These are phyloP conservation scores for Alternaria gansuensis DNA, from an alignment of 2,329 filamentous ascomycete genomes.

Conservation along the genomic window DNA sequence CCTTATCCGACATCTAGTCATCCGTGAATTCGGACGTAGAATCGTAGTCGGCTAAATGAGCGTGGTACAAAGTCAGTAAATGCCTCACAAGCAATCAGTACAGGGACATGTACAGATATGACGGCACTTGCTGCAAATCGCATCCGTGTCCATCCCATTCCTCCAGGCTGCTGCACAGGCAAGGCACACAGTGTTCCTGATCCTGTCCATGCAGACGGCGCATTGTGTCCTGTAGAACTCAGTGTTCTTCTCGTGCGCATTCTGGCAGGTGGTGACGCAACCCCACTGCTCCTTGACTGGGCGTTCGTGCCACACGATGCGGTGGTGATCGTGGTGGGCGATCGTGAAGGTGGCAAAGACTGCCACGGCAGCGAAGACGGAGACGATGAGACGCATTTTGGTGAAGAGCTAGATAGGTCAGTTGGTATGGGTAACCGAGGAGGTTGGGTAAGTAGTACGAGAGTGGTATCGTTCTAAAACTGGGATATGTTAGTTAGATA, in stretches of 20 bases:
- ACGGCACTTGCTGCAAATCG: background rate
- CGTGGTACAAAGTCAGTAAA: background rate
- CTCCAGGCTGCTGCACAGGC: background rate
- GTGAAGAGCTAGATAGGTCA: background rate
- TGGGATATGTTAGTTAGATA: background rate
- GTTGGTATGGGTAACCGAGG: background rate
- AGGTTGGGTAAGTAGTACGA: background rate
- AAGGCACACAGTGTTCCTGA: slow-evolving; percentile 1
- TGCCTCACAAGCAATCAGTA: background rate
- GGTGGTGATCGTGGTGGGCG: background rate
- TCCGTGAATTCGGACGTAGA: background rate
- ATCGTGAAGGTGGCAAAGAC: background rate
- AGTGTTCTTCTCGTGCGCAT: background rate
- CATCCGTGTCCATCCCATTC: background rate
- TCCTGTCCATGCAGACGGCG: slow-evolving; percentile 6
- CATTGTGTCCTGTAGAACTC: slow-evolving; percentile 6
- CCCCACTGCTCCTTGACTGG: slow-evolving; percentile 5
- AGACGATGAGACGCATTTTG: slow-evolving; percentile 3
- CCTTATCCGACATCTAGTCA: background rate
- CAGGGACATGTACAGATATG: background rate
- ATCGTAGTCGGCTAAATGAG: background rate
- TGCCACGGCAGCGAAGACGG: background rate
- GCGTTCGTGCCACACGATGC: slow-evolving; percentile 8
- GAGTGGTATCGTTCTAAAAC: background rate
- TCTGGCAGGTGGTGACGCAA: slow-evolving; percentile 1